Evolutionary conservation across 495 filamentous ascomycete species (phyloP), one percentile per base, ranked within the genome.

Genomic region (Daldinia childiae): DNA sequence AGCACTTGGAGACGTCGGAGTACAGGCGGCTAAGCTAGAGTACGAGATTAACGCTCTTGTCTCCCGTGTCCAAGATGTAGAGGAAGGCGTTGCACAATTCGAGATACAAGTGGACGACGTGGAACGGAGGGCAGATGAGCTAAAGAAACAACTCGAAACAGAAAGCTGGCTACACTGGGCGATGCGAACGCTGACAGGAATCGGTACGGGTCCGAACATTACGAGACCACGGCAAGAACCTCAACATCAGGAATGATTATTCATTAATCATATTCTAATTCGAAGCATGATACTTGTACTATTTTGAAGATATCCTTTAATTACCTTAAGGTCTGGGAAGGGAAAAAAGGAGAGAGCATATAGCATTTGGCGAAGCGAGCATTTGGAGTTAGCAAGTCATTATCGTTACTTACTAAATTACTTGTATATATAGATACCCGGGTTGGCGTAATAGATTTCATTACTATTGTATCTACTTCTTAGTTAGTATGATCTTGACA

Each of bases 41-140:
- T 99, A 99, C 78, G 96, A 99, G 81, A 87, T 98, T 38, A 87
- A 88, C 58, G 91, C 89, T 24, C 82, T 99, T 24, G 85, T 91
- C 55, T 90, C 90, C 19, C 93, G 92, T 74, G 91, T 98, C 34
- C 87, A 91, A 66, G 95, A 99, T 73, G 91, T 97, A 38, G 95
- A 97, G 73, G 89, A 92, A 56, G 92, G 92, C 0, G 85, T 97
- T 9, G 82, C 78, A 17, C 92, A 95, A 61, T 96, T 96, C 76
- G 92, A 91, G 77, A 85, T 87, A 36, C 91, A 93, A 75, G 93
- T 99, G 2, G 83, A 87, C 45, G 88, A 91, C 58, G 85, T 97
- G 21, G 96, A 99, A 82, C 82, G 80, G 38, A 86, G 91, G 48
- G 89, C 93, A 0, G 87, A 87, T 43, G 89, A 91, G 71, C 78